Evolutionary conservation across 768 basidiomycete species (phyloP), one percentile per base, ranked within the genome.

Genomic region (Mrakia blollopis): DNA sequence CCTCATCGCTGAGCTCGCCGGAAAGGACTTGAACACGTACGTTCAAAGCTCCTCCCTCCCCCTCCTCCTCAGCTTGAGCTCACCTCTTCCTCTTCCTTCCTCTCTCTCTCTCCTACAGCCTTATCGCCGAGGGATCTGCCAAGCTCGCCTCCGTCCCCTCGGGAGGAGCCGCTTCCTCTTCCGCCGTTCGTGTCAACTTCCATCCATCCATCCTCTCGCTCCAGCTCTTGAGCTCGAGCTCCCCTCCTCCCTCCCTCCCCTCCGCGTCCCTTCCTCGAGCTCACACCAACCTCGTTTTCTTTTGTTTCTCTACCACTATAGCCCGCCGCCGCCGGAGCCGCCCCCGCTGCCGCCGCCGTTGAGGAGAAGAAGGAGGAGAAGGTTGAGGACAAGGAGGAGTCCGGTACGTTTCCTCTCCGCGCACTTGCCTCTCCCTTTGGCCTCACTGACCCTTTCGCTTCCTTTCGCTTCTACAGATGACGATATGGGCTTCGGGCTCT

Each of bases 121-220:
- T 98, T 87, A 98, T 99, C 85, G 88, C 90, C 80, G 92, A 93
- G 85, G 97, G 97, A 74, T 91, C 91, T 60, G 85, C 88, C 84
- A 98, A 98, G 86, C 92, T 99, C 81, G 89, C 96, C 75, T 98
- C 97, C 82, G 97, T 97, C 83, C 96, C 97, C 78, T 95, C 96
- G 79, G 96, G 95, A 80, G 95, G 94, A 83, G 91, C 81, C 74
- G 80, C 77, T 57, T 81, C 80, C 74, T 79, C 85, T 63, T 86
- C 84, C 52, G 87, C 87, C 35, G 70, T 71, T 14, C n/a, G 70
- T 70, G n/a, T 21, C 39, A 57, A 21, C 54, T 7, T 23, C 54
- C 16, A 16, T 9, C 60, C 28, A n/a, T n/a, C n/a, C n/a, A n/a
- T 62, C 8, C 57, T n/a, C 28, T 69, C 52, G 86, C 87, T 60